phyloP scores from a whole-genome alignment of 2,329 filamentous ascomycete genomes.

The Torrubiellomyces zombiae region DNA sequence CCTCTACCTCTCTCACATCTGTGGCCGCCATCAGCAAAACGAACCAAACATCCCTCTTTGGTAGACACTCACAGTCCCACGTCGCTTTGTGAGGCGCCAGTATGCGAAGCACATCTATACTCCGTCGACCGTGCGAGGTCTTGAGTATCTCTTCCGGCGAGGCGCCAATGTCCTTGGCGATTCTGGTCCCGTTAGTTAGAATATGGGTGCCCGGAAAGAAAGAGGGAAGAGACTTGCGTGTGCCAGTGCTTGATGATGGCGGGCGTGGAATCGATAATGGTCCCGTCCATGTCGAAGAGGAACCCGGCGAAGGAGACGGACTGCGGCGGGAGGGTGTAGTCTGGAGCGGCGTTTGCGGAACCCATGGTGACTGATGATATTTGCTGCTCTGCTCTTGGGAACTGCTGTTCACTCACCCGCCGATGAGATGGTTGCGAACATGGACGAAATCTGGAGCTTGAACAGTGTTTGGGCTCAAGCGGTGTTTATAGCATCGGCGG shows the following conservation, averaged over 20 bases:
- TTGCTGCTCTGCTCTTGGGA: no score
- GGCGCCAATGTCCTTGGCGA: constrained; percentile 70
- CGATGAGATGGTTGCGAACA: neutral
- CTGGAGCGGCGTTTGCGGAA: constrained; percentile 16
- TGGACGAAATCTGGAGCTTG: neutral
- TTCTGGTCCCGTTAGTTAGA: constrained; percentile 24
- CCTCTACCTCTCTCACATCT: constrained; percentile 73
- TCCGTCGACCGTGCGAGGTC: constrained; percentile 79
- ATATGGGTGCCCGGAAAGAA: neutral
- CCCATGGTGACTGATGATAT: constrained; percentile 16
- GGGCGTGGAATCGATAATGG: constrained; percentile 65
- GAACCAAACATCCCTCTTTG: neutral
- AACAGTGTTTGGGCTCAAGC: no score
- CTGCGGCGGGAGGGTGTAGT: constrained; percentile 26
- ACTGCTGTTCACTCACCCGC: no score
- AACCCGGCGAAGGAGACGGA: constrained; percentile 35
- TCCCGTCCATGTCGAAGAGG: constrained; percentile 67
- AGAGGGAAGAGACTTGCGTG: constrained; percentile 26
- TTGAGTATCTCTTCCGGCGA: constrained; percentile 71
- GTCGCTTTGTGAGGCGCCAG: constrained; percentile 75
- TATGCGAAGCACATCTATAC: constrained; percentile 69
- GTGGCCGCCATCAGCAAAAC: no score
- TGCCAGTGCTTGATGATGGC: constrained; percentile 69
- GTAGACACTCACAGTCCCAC: constrained; percentile 64
- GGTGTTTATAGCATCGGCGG: no score